phyloP scores from a whole-genome alignment of 1,139 yeast species.

The Sugiyamaella paludigena region DNA sequence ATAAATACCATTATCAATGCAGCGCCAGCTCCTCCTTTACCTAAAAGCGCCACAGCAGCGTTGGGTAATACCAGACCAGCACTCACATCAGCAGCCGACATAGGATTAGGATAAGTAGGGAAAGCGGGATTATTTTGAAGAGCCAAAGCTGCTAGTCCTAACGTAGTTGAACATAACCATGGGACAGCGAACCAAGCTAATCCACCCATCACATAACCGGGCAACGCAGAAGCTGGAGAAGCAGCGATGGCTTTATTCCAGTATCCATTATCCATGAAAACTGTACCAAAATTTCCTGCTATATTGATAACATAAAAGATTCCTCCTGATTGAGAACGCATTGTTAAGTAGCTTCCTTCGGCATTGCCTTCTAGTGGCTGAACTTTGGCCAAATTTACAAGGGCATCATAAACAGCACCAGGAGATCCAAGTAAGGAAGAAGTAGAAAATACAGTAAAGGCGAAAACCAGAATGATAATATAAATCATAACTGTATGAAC shows the following conservation, averaged over 20 bases:
- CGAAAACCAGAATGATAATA: slow-evolving; percentile 39
- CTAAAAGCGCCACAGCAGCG: slow-evolving; percentile 81
- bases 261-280: slow-evolving; percentile 83
- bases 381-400: slow-evolving; percentile 49
- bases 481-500: slow-evolving; percentile 60
- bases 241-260: slow-evolving; percentile 86
- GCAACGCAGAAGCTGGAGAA: slow-evolving; percentile 76
- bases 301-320: slow-evolving; percentile 79
- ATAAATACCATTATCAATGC: slow-evolving; percentile 73
- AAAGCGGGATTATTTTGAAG: slow-evolving; percentile 64
- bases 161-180: slow-evolving; percentile 71
- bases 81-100: slow-evolving; percentile 65
- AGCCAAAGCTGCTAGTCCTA: slow-evolving; percentile 79
- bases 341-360: slow-evolving; percentile 70
- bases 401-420: slow-evolving; percentile 68
- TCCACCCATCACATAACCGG: slow-evolving; percentile 92
- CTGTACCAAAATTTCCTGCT: slow-evolving; percentile 88
- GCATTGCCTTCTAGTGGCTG: slow-evolving; percentile 60
- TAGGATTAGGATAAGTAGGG: slow-evolving; percentile 69
- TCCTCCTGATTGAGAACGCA: slow-evolving; percentile 63
- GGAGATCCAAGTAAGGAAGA: slow-evolving; percentile 73
- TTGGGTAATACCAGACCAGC: slow-evolving; percentile 84
- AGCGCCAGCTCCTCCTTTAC: slow-evolving; percentile 84
- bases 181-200: slow-evolving; percentile 91
- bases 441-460: slow-evolving; percentile 44